A percentile compares a stretch with the other conserved stretches of the same genome.
Evolutionary conservation across 1,139 yeast species (phyloP).

Genomic region (Yamadazyma songkhlaensis): DNA sequence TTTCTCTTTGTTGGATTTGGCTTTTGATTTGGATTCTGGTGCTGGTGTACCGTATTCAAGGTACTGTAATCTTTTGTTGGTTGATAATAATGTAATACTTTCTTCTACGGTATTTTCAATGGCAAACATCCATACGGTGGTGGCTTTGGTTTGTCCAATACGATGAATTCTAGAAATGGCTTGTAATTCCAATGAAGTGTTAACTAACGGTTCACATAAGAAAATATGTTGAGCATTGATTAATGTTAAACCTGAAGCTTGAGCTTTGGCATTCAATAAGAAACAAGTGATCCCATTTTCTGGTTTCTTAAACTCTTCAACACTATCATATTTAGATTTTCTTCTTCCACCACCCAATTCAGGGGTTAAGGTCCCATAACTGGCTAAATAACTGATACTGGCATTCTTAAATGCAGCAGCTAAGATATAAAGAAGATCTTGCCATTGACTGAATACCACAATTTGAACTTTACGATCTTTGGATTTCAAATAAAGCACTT

Average conservation of each 20-base stretch:
- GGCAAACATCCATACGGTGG: constrained; percentile 90
- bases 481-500: constrained; percentile 58
- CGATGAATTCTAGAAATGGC: constrained; percentile 91
- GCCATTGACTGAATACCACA: constrained; percentile 86
- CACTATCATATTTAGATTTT: constrained; percentile 37
- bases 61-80: constrained; percentile 47
- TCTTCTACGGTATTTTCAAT: constrained; percentile 89
- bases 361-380: constrained; percentile 35
- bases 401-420: constrained; percentile 65
- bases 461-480: constrained; percentile 70
- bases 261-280: constrained; percentile 77
- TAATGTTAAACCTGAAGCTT: constrained; percentile 86
- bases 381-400: constrained; percentile 49
- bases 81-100: constrained; percentile 62
- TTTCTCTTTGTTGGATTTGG: constrained; percentile 14
- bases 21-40: background rate
- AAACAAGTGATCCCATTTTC: constrained; percentile 68
- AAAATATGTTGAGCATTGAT: constrained; percentile 91
- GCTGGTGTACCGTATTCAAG: constrained; percentile 11
- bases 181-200: constrained; percentile 81
- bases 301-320: constrained; percentile 64
- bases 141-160: constrained; percentile 78
- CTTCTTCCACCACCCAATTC: constrained; percentile 30
- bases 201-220: constrained; percentile 88
- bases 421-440: constrained; percentile 64